Percentiles rank a stretch among this genome's conserved stretches.
Conservation (phyloP, 2,329 filamentous ascomycete genomes). For the Botrytis porri region DNA sequence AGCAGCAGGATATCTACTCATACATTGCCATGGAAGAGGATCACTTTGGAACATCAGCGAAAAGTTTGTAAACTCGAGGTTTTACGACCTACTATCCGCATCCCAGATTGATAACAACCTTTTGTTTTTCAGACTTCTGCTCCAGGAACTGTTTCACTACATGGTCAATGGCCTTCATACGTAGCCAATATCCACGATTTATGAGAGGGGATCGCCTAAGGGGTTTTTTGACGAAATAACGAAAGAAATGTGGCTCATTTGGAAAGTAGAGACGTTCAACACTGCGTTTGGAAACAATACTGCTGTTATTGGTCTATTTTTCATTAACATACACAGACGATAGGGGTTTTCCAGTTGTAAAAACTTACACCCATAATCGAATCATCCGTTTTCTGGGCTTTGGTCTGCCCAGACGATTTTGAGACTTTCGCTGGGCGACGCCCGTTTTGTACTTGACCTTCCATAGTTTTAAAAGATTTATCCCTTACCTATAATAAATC, state of each 20-base stretch:
- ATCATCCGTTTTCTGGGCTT: conserved; percentile 43
- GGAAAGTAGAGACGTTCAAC: conserved; percentile 86
- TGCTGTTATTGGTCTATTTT: conserved; percentile 78
- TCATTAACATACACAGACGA: conserved; percentile 3
- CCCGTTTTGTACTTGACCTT: background rate
- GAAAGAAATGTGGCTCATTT: conserved; percentile 76
- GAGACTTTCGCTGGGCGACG: conserved; percentile 8
- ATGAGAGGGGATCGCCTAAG: conserved; percentile 82
- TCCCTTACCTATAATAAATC: background rate
- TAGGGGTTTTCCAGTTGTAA: background rate
- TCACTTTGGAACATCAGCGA: conserved; percentile 55
- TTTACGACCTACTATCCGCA: conserved; percentile 74
- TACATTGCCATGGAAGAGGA: conserved; percentile 80
- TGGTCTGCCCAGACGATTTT: conserved; percentile 10
- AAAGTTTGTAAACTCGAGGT: conserved; percentile 8
- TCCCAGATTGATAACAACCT: conserved; percentile 78
- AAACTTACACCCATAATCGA: conserved; percentile 36
- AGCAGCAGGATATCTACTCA: conserved; percentile 60
- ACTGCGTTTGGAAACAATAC: conserved; percentile 87
- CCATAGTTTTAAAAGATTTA: background rate
- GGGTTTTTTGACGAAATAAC: conserved; percentile 82
- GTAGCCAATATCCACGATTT: conserved; percentile 60
- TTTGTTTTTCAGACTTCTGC: conserved; percentile 52
- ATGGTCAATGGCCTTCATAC: conserved; percentile 74
- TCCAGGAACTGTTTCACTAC: conserved; percentile 72